Percentiles rank a stretch among this genome's conserved stretches.
These are phyloP conservation scores for Pyrus hybrid DNA, from an alignment of 331 rosid genomes.

Conservation along the genomic window DNA sequence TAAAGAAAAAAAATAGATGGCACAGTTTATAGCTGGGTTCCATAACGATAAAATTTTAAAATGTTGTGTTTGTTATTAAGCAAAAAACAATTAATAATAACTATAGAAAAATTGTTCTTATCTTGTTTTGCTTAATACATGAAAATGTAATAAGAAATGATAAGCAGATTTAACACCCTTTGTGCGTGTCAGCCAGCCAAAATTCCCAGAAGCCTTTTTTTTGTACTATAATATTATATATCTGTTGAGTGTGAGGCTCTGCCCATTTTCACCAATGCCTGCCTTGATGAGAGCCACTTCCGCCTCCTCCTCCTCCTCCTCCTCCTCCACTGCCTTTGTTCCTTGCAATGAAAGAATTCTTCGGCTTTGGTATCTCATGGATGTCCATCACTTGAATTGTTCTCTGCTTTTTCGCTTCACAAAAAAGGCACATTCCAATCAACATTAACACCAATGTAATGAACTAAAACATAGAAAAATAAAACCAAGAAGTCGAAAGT, in stretches of 20 bases:
- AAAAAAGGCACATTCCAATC: conserved; percentile 16
- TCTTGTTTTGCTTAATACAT: conserved; percentile 2
- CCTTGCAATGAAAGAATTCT: conserved; percentile 79
- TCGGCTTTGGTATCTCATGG: conserved; percentile 89
- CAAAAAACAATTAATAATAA: neutral
- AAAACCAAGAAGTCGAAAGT: neutral
- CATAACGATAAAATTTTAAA: neutral
- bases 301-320: conserved; percentile 32
- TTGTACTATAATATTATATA: neutral
- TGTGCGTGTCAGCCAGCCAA: neutral
- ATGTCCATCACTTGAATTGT: conserved; percentile 99
- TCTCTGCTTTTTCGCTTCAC: conserved; percentile 94
- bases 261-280: conserved; percentile 71
- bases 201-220: neutral
- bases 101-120: neutral
- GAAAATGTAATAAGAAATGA: neutral
- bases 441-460: conserved; percentile 10
- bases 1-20: no score
- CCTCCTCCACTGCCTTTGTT: conserved; percentile 64
- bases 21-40: no score
- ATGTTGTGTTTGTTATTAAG: conserved; percentile 8
- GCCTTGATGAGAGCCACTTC: conserved; percentile 75
- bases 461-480: neutral
- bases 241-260: neutral
- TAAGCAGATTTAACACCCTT: neutral